Base-by-base conservation (phyloP, 2,329 filamentous ascomycete species). In the Escovopsis sp. region DNA sequence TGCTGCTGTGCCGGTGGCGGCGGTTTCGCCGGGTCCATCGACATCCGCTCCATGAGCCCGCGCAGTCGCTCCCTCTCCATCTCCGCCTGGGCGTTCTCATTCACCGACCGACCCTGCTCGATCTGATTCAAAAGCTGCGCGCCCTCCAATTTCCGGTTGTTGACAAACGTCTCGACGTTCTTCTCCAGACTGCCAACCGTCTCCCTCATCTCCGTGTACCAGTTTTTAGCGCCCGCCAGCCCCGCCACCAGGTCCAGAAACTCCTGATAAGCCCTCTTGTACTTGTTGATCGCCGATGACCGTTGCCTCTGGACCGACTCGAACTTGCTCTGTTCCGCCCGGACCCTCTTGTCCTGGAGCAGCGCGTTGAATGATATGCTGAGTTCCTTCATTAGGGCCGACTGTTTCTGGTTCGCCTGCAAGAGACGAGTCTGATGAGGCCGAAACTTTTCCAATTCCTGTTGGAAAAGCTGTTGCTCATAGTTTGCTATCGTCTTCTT, bases 91-190 rank as follows among this genome's bases (percentile, higher is more conserved):
- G 66, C 63, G 37, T 51, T 59, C 58, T 75, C 73, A 56, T 59
- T 80, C 40, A 72, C 75, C 4, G 76, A 73, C 53, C 81, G 81
- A 40, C 82, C 78, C 51, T 83, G 79, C 60, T 94, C 87, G 48
- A 98, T 98, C 52, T 87, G 82, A 51, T 77, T 79, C 33, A 98
- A 73, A 5, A 98, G 73, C 58, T 94, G 85, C 0, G 86, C 85
- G 4, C 91, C 91, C 65, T 98, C 91, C 1, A 85, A 82, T 46
- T 88, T 72, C 41, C 91, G 77, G 60, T 98, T 98, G 66, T 87
- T 93, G 50, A 98, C 88, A 62, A 98, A 98, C 0, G 83, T 84
- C 50, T 96, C 89, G 1, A 98, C 91, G 53, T 98, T 98, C 72
- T 94, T 91, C 53, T 87, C 79, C 35, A 95, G 67, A 56, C 85